A percentile compares a stretch with the other conserved stretches of the same genome.
Conservation (phyloP, 176 grass and related monocot genomes). For the sorghum (Sorghum bicolor) region DNA sequence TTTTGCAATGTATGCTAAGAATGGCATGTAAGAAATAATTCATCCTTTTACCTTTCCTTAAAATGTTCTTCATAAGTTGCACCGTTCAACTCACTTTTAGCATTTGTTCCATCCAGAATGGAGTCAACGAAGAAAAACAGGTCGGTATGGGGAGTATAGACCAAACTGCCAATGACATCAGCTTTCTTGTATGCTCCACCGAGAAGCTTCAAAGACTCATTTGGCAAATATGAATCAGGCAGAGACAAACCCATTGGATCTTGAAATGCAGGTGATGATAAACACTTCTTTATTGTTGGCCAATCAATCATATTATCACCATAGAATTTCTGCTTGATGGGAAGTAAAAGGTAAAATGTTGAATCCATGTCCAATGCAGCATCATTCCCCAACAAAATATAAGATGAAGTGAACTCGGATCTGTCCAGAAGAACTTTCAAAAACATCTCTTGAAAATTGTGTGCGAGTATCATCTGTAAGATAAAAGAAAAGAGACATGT, state of each 20-base stretch:
- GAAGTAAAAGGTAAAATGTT: constrained; percentile 82
- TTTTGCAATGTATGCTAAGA: constrained; percentile 8
- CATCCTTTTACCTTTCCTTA: constrained; percentile 49
- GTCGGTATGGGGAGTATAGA: constrained; percentile 69
- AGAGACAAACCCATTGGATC: constrained; percentile 24
- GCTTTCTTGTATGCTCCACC: constrained; percentile 54
- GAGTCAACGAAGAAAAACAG: constrained; percentile 70
- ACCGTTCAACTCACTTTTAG: constrained; percentile 32
- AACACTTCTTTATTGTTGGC: constrained; percentile 64
- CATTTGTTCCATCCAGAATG: constrained; percentile 63
- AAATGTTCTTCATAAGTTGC: constrained; percentile 66
- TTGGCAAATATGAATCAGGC: constrained; percentile 27
- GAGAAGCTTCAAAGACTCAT: constrained; percentile 62
- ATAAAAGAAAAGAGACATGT: constrained; percentile 21
- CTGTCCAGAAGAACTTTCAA: constrained; percentile 84
- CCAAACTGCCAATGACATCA: constrained; percentile 80
- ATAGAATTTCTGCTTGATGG: constrained; percentile 59
- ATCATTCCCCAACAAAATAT: constrained; percentile 55
- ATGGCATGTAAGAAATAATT: constrained; percentile 6
- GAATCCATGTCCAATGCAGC: constrained; percentile 40
- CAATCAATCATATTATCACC: constrained; percentile 71
- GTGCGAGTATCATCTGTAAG: constrained; percentile 67
- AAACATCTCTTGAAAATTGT: constrained; percentile 92
- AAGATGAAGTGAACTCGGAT: constrained; percentile 58
- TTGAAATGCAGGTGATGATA: constrained; percentile 77